Evolutionary conservation across 768 basidiomycete genomes (phyloP).

Genomic region (Hygrophorus pudorinus): DNA sequence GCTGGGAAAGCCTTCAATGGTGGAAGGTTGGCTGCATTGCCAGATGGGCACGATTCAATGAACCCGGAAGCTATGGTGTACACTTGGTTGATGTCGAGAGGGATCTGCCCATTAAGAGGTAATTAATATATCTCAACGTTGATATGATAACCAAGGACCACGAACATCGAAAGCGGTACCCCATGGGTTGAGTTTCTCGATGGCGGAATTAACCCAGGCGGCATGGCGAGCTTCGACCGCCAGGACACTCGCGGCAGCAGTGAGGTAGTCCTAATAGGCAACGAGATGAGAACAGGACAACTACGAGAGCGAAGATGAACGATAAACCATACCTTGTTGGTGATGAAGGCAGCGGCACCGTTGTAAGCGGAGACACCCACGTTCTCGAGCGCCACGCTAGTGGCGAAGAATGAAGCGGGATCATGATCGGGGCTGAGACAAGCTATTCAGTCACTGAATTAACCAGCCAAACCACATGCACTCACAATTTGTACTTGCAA

Average conservation of each 20-base stretch:
- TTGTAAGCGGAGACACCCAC: constrained; percentile 39
- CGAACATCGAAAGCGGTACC: constrained; percentile 49
- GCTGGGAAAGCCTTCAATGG: constrained; percentile 34
- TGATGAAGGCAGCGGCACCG: constrained; percentile 41
- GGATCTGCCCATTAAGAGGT: constrained; percentile 21
- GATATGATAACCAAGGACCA: neutral
- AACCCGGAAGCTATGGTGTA: constrained; percentile 31
- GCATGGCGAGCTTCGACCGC: constrained; percentile 54
- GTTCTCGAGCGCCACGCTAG: constrained; percentile 42
- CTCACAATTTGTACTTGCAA: constrained; percentile 57
- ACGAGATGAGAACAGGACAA: neutral
- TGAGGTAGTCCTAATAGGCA: constrained; percentile 25
- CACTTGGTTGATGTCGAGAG: constrained; percentile 30
- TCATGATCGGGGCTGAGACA: constrained; percentile 34
- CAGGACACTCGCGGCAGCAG: constrained; percentile 46
- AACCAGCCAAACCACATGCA: constrained; percentile 1
- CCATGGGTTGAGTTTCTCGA: constrained; percentile 42
- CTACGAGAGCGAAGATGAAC: constrained; percentile 5
- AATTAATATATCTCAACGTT: neutral
- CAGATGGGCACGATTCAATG: constrained; percentile 41
- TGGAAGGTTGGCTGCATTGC: constrained; percentile 37
- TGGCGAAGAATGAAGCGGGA: constrained; percentile 36
- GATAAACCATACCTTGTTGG: constrained; percentile 23
- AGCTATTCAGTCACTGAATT: neutral
- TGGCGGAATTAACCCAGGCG: constrained; percentile 47